Conservation (phyloP, 225 moss, liverwort and hornwort genomes). For the Pleurozium schreberi region DNA sequence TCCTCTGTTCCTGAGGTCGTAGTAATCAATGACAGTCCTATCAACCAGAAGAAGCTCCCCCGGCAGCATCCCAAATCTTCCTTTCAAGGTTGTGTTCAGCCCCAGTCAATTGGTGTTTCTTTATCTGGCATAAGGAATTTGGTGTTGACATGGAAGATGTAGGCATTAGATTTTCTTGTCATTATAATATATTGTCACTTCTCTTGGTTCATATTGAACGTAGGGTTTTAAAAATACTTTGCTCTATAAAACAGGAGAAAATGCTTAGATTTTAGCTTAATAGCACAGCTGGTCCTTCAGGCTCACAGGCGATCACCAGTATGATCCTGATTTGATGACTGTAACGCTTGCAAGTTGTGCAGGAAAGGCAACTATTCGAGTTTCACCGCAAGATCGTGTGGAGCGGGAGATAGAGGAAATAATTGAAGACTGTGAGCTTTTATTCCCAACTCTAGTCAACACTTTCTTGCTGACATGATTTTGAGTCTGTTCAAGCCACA, state of each 20-base stretch:
- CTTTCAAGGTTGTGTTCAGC: slow-evolving; percentile 8
- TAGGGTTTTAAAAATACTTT: not conserved
- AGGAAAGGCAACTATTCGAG: not conserved
- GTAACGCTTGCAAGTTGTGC: not conserved
- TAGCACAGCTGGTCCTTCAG: not conserved
- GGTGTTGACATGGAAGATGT: not conserved
- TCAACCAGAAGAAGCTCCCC: not conserved
- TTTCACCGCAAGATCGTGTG: not conserved
- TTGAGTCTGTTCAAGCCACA: not conserved
- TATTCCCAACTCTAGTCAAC: not conserved
- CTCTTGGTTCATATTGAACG: not conserved
- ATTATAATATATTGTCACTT: not conserved
- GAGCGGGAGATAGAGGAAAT: not conserved
- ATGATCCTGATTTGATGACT: not conserved
- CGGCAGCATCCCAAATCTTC: not conserved
- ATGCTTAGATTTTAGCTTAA: not conserved
- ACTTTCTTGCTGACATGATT: not conserved
- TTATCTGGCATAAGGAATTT: not conserved
- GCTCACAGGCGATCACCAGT: not conserved
- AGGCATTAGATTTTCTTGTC: not conserved
- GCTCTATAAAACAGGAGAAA: not conserved
- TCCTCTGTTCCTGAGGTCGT: not conserved
- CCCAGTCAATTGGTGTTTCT: not conserved
- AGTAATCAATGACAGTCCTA: not conserved
- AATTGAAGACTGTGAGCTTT: slow-evolving; percentile 9